Evolutionary conservation across 371 early-diverging fungal genomes (phyloP).

Genomic region (Rhizopus stolonifer): DNA sequence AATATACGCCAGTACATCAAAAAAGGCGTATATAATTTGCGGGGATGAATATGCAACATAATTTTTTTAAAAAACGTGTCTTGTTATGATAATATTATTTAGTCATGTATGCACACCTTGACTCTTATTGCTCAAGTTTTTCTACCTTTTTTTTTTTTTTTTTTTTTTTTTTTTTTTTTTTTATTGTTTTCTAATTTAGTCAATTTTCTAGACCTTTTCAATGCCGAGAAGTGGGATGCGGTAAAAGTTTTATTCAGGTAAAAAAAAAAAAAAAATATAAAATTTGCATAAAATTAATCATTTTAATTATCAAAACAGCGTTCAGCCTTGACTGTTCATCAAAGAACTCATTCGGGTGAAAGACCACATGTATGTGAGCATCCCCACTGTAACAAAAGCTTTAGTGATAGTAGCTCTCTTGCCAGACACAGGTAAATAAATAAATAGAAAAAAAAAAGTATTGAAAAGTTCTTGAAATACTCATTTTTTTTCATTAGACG

Average conservation of each 20-base stretch:
- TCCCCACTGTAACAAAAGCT: slow-evolving; percentile 57
- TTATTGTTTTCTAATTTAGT: too few relatives aligned
- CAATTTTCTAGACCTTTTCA: slow-evolving; percentile 71
- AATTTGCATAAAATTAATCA: slow-evolving; percentile 6
- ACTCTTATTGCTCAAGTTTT: too few relatives aligned
- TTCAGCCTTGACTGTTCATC: slow-evolving; percentile 78
- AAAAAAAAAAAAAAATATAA: neutral
- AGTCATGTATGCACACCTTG: too few relatives aligned
- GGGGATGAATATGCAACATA: too few relatives aligned
- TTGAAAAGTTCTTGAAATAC: neutral
- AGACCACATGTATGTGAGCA: slow-evolving; percentile 73
- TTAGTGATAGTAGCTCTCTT: slow-evolving; percentile 64
- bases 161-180: too few relatives aligned
- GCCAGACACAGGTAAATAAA: slow-evolving; percentile 47
- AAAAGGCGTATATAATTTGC: too few relatives aligned
- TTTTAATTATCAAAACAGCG: slow-evolving; percentile 47
- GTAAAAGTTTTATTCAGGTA: slow-evolving; percentile 78
- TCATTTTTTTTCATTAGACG: slow-evolving; percentile 34
- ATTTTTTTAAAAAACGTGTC: too few relatives aligned
- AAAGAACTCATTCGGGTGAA: slow-evolving; percentile 79
- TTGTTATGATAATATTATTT: too few relatives aligned
- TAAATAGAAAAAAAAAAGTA: too few relatives aligned
- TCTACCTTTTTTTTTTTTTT: too few relatives aligned
- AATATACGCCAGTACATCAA: too few relatives aligned
- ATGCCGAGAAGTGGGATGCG: slow-evolving; percentile 65